Base-by-base conservation (phyloP, 164 flowering plant species). In the Aristolochia contorta region DNA sequence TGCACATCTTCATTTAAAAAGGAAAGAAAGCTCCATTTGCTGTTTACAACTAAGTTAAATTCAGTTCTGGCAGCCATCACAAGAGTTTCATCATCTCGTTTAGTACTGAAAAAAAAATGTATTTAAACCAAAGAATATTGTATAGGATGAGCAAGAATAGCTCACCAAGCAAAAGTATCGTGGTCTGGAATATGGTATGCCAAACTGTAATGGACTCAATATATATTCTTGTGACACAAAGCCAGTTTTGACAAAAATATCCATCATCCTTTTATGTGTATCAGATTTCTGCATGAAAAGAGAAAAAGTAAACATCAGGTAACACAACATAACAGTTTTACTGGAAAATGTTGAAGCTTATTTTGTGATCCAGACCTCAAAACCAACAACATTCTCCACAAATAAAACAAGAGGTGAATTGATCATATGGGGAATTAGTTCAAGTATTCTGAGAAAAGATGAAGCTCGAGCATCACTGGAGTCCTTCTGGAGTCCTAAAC, bases 321-420 rank as follows among this genome's bases (percentile, higher is more conserved):
- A 47, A n/a, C 5, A 37, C 43, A 37, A 8, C 1, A 37, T 4
- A 6, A 37, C 7, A 37, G 7, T 6, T 37, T 37, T 37, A 37
- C 43, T 37, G 43, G 43, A 37, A 37, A 10, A 37, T 3, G 12
- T 37, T 37, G 43, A 37, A 37, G 33, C 30, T 27, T 56, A 57
- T 27, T 12, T 18, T 1, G 47, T 24, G 32, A 41, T 8, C 20
- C 54, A 16, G 16, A 89, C 97, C 97, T 93, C 99, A 76, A 93
- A 93, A 32, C 99, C 99, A 67, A 93, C 96, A 65, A 93, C 99
- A 74, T 93, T 93, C 72, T 93, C 99, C 64, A 93, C 94, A 76
- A 93, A 88, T 22, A 93, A 64, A 80, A 88, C 72, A 24, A 59
- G 56, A 16, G 99, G 99, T 62, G 97, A 89, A 25, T 62, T 75